Base-by-base conservation (phyloP, 2,329 filamentous ascomycete species). In the Exophiala calicioides region DNA sequence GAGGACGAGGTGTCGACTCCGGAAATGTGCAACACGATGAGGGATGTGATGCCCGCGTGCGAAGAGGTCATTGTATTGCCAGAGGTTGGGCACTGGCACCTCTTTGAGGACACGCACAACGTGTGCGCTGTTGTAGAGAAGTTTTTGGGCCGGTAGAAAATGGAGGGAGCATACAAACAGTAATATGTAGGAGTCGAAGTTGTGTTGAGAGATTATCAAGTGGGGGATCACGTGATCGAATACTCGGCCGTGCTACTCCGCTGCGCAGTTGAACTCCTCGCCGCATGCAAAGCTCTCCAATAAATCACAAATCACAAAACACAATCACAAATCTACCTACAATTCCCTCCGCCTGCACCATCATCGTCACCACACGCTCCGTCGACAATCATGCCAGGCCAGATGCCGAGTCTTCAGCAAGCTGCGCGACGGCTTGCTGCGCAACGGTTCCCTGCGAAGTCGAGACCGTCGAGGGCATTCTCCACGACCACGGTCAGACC, bases 401-500 rank as follows among this genome's bases (percentile, higher is more conserved):
- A 23, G 18, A 31, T 37, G 7, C 38, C 44, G 33, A 15, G 23
- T 23, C 16, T 49, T 9, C 40, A 37, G 6, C 45, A 41, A 23
- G 48, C 44, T 26, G 26, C 36, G 16, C 41, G 40, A 23, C 40
- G 47, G 16, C 40, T 55, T 20, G 31, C 29, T 30, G 27, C 35
- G 3, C 39, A 34, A 12, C 26, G 44, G 13, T 12, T 32, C 9
- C 20, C 40, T 4, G 12, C 18, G 3, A 39, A 18, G 4, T 37
- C 32, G 29, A 48, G 26, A 33, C 16, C 29, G 18, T 36, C 75
- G 19, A 73, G 70, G 51, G 72, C 75, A 58, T 70, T 78, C 38
- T 71, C 72, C 60, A 78, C 76, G 41, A 71, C 67, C 55, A 68
- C 68, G 21, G 66, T 65, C 43, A 66, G 65, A 52, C 60, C 66